Conservation (phyloP, 208 protist species). For the Naegleria lovaniensis region DNA sequence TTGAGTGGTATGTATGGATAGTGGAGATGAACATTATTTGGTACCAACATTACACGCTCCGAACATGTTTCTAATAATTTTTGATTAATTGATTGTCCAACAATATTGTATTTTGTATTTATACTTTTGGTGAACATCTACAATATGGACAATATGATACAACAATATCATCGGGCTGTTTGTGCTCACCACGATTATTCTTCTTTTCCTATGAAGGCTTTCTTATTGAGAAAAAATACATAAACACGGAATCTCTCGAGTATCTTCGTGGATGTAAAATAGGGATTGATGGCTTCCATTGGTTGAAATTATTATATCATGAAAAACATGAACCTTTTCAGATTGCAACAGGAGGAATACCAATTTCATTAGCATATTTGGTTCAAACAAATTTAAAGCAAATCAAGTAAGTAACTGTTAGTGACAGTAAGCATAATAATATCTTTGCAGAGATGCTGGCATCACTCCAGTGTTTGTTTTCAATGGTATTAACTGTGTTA, state of each 20-base stretch:
- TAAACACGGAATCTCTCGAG: neutral
- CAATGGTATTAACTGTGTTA: neutral
- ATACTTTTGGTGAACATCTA: no score
- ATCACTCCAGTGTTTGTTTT: conserved; percentile 26
- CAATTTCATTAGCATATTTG: neutral
- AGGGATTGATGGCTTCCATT: conserved; percentile 17
- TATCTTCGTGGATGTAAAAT: neutral
- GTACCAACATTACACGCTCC: no score
- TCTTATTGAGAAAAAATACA: neutral
- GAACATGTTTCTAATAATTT: no score
- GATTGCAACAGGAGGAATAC: neutral
- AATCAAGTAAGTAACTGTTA: neutral
- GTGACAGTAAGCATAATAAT: neutral
- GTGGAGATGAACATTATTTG: no score
- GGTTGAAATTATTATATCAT: neutral
- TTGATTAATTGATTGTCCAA: no score
- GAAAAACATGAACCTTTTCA: neutral
- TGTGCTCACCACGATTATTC: no score
- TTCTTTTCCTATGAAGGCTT: neutral
- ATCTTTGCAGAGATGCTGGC: neutral
- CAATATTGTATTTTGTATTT: no score
- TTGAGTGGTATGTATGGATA: neutral
- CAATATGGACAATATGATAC: no score
- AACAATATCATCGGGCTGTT: neutral
- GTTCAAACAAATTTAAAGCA: neutral